Conservation (phyloP, 768 basidiomycete genomes). For the Boletus barrowsii region DNA sequence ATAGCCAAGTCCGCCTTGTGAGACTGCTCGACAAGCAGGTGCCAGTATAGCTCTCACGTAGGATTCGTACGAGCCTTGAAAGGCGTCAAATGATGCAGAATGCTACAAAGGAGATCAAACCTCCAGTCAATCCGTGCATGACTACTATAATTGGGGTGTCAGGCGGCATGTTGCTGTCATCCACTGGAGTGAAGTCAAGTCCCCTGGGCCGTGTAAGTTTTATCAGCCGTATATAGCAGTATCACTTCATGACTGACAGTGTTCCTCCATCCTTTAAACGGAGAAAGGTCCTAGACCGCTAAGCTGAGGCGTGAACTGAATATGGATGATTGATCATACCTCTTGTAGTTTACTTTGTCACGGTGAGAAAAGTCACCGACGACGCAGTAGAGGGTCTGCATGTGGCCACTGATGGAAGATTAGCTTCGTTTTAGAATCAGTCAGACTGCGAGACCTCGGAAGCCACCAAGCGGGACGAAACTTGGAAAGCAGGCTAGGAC, state of each 20-base stretch:
- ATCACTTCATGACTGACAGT: conserved; percentile 23
- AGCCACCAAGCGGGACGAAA: conserved; percentile 35
- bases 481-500: conserved; percentile 26
- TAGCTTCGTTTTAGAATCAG: conserved; percentile 6
- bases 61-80: conserved; percentile 78
- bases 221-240: not conserved
- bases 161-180: conserved; percentile 17
- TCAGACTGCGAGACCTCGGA: conserved; percentile 23
- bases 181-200: conserved; percentile 32
- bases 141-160: conserved; percentile 33
- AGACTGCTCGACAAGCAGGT: conserved; percentile 64
- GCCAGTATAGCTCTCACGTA: conserved; percentile 84
- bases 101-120: conserved; percentile 13
- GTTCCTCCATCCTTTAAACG: conserved; percentile 32
- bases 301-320: conserved; percentile 7
- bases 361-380: conserved; percentile 31
- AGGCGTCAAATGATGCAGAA: conserved; percentile 1
- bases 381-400: conserved; percentile 33
- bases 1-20: conserved; percentile 86
- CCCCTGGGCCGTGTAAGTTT: conserved; percentile 18
- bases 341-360: conserved; percentile 31
- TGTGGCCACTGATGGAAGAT: conserved; percentile 27
- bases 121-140: conserved; percentile 32
- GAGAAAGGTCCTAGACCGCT: conserved; percentile 23
- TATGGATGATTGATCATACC: conserved; percentile 12